Percentiles rank a stretch among this genome's conserved stretches.
phyloP scores from a whole-genome alignment of 2,329 filamentous ascomycete species.

The Colletotrichum incanum region DNA sequence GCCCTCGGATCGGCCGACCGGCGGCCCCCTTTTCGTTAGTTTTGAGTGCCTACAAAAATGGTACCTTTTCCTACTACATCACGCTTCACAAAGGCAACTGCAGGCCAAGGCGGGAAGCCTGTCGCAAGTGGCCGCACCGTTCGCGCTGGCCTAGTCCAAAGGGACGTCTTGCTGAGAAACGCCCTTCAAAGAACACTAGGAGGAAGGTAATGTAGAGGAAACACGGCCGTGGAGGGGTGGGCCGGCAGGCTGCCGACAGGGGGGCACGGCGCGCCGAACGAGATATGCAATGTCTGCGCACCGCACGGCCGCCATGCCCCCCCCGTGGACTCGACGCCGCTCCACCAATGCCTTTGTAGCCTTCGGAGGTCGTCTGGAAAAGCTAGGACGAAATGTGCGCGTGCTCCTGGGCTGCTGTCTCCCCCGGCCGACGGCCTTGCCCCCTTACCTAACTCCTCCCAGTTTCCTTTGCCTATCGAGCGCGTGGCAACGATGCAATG shows the following conservation, averaged over 20 bases:
- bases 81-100: conserved; percentile 17
- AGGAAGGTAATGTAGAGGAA: neutral
- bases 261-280: conserved; percentile 34
- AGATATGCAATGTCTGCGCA: conserved; percentile 2
- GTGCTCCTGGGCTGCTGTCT: neutral
- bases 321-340: conserved; percentile 16
- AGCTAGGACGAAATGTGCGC: conserved; percentile 20
- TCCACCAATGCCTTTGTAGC: conserved; percentile 33
- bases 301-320: neutral
- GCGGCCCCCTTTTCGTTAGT: neutral
- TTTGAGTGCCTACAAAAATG: neutral
- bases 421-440: neutral
- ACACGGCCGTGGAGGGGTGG: conserved; percentile 15
- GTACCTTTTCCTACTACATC: neutral
- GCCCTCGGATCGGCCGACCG: conserved; percentile 6
- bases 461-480: neutral
- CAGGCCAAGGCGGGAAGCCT: conserved; percentile 26
- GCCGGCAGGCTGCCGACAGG: conserved; percentile 40
- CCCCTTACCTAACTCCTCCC: neutral
- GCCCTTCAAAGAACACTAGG: neutral
- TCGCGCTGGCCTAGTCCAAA: conserved; percentile 10
- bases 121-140: conserved; percentile 8
- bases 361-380: conserved; percentile 12
- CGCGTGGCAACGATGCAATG: conserved; percentile 31
- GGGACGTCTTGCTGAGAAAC: neutral